phyloP scores from a whole-genome alignment of 1,139 yeast genomes.

The Suhomyces kunorum region DNA sequence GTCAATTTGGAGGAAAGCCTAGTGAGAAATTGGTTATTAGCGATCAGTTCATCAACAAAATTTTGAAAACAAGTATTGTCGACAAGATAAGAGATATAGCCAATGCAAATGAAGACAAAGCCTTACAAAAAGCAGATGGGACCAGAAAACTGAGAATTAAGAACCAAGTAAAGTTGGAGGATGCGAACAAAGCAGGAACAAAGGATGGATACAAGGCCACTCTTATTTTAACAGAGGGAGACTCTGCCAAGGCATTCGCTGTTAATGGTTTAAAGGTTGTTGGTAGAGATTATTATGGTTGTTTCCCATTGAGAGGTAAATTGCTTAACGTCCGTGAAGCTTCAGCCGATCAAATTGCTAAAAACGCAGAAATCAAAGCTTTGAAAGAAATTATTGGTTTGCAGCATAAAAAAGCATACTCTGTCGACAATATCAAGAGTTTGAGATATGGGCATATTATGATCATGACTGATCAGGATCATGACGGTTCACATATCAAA shows the following conservation, averaged over 20 bases:
- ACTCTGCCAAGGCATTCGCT: slow-evolving; percentile 91
- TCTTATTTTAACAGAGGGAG: slow-evolving; percentile 93
- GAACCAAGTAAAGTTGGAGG: slow-evolving; percentile 87
- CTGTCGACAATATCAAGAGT: slow-evolving; percentile 59
- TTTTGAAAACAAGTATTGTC: slow-evolving; percentile 74
- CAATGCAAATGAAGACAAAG: slow-evolving; percentile 83
- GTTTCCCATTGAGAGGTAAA: slow-evolving; percentile 95
- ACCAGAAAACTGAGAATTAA: slow-evolving; percentile 81
- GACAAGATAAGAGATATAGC: slow-evolving; percentile 84
- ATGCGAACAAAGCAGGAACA: slow-evolving; percentile 97
- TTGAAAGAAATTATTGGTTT: slow-evolving; percentile 94
- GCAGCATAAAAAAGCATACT: slow-evolving; percentile 85
- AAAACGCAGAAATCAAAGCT: slow-evolving; percentile 92
- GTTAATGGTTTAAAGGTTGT: slow-evolving; percentile 94
- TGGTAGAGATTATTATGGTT: slow-evolving; percentile 94
- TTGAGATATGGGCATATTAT: slow-evolving; percentile 94
- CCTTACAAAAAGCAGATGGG: slow-evolving; percentile 90
- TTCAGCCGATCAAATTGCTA: slow-evolving; percentile 86
- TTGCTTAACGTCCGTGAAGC: slow-evolving; percentile 96
- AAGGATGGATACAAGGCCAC: slow-evolving; percentile 91
- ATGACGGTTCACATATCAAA: slow-evolving; percentile 97
- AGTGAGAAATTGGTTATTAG: slow-evolving; percentile 62
- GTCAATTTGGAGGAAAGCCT: slow-evolving; percentile 82
- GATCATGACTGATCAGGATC: slow-evolving; percentile 99
- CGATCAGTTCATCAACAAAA: slow-evolving; percentile 72